Percentiles rank a stretch among this genome's conserved stretches.
phyloP scores from a whole-genome alignment of 1,284 basidiomycete species.

The Marasmius fiardii region DNA sequence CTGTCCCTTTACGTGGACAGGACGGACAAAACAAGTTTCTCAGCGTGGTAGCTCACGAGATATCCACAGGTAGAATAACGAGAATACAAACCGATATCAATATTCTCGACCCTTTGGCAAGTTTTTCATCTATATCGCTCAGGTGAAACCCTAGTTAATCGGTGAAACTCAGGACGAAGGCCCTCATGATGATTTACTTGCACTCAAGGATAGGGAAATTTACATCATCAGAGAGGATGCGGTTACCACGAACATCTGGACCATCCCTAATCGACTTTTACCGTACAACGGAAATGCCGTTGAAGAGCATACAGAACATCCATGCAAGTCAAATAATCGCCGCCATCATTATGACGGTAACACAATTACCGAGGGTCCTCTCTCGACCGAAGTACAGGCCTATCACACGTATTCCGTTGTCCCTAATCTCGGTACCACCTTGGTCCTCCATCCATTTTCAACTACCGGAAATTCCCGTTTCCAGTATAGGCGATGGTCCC shows the following conservation, averaged over 20 bases:
- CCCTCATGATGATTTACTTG: background rate
- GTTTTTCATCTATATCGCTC: background rate
- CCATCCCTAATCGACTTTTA: background rate
- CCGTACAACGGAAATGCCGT: background rate
- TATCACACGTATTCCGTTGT: background rate
- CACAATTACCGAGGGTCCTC: too few relatives aligned
- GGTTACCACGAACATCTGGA: background rate
- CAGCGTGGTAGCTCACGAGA: background rate
- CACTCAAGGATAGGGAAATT: background rate
- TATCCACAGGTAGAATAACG: background rate
- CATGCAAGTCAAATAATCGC: background rate
- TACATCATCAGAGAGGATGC: background rate
- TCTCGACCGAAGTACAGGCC: background rate
- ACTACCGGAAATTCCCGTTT: background rate
- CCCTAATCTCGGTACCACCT: too few relatives aligned
- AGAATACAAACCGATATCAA: background rate
- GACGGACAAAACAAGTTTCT: background rate
- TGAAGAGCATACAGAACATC: background rate
- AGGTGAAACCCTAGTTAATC: background rate
- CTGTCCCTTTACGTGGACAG: background rate
- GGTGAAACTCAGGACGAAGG: background rate
- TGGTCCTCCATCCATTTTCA: background rate
- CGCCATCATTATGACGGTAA: background rate
- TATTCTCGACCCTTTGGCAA: background rate
- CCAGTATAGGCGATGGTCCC: background rate